Conservation (phyloP, 305 asterid genomes). For the Ajuga reptans region DNA sequence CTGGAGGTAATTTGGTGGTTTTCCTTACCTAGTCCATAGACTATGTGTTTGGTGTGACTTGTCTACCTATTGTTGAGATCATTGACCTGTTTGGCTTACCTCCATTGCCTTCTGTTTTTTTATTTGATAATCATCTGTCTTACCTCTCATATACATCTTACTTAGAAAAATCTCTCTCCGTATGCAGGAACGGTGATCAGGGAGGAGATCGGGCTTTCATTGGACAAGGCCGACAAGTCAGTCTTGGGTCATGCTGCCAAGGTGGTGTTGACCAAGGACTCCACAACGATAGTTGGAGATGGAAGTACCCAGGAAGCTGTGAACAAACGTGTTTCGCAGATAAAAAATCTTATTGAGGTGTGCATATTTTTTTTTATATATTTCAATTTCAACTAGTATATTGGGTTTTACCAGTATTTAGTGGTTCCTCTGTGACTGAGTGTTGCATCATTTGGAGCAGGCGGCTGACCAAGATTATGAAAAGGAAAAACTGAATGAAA, state of each 20-base stretch:
- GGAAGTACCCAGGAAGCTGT: constrained; percentile 88
- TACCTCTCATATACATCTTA: not conserved
- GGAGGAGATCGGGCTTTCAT: constrained; percentile 64
- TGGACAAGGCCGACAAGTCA: constrained; percentile 70
- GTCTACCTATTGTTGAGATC: not conserved
- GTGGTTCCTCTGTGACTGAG: not conserved
- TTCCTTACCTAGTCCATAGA: not conserved
- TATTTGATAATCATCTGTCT: not conserved
- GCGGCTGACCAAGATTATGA: constrained; percentile 81
- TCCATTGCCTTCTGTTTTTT: not conserved
- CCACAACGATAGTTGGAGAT: constrained; percentile 81
- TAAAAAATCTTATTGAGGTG: constrained; percentile 73
- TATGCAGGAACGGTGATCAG: constrained; percentile 74
- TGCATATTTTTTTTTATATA: not conserved
- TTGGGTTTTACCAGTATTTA: not conserved
- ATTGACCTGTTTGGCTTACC: not conserved
- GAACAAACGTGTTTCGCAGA: constrained; percentile 63
- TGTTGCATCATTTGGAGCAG: constrained; percentile 27
- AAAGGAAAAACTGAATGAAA: constrained; percentile 66
- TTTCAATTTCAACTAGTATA: not conserved
- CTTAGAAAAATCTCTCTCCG: not conserved
- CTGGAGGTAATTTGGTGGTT: constrained; percentile 50
- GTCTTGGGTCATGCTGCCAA: constrained; percentile 88
- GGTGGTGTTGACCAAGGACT: constrained; percentile 71
- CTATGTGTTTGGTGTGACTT: not conserved